phyloP scores from a whole-genome alignment of 139 green algal species.

The Picochlorum sp. region DNA sequence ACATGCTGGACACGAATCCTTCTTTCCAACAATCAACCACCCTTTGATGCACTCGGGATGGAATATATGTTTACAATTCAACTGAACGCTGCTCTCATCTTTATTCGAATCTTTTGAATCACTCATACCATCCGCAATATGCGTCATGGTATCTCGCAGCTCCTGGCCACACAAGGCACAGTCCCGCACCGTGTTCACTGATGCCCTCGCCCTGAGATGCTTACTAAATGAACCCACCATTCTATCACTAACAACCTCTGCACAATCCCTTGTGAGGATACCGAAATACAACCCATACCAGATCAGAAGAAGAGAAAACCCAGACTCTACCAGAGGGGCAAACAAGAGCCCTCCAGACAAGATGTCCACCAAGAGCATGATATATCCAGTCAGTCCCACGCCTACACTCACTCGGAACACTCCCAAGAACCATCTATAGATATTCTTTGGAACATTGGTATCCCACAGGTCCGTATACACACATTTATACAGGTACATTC shows the following conservation, averaged over 20 bases:
- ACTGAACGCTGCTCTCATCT: conserved; percentile 15
- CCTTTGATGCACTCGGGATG: conserved; percentile 75
- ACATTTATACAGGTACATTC: conserved; percentile 54
- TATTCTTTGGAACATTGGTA: conserved; percentile 43
- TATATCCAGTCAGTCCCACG: conserved; percentile 58
- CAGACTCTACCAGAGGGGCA: conserved; percentile 13
- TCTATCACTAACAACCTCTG: conserved; percentile 68
- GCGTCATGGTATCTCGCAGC: conserved; percentile 38
- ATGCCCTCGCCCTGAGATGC: too few species aligned
- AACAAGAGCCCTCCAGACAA: conserved; percentile 46
- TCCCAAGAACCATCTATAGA: conserved; percentile 72
- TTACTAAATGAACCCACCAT: conserved; percentile 32
- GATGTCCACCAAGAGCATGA: conserved; percentile 58
- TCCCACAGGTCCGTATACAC: conserved; percentile 37
- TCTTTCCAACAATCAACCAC: conserved; percentile 83
- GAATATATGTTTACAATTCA: conserved; percentile 87
- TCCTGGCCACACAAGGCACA: conserved; percentile 76
- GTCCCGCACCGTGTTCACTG: conserved; percentile 21
- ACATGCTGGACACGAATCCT: conserved; percentile 67
- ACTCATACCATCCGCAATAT: not conserved
- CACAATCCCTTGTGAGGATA: conserved; percentile 72
- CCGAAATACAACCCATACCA: conserved; percentile 88
- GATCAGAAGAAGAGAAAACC: conserved; percentile 22
- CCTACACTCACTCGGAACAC: conserved; percentile 44
- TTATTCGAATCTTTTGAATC: conserved; percentile 1